These are phyloP conservation scores for Penicillium malachiteum DNA, from an alignment of 495 filamentous ascomycete species.

Conservation along the genomic window DNA sequence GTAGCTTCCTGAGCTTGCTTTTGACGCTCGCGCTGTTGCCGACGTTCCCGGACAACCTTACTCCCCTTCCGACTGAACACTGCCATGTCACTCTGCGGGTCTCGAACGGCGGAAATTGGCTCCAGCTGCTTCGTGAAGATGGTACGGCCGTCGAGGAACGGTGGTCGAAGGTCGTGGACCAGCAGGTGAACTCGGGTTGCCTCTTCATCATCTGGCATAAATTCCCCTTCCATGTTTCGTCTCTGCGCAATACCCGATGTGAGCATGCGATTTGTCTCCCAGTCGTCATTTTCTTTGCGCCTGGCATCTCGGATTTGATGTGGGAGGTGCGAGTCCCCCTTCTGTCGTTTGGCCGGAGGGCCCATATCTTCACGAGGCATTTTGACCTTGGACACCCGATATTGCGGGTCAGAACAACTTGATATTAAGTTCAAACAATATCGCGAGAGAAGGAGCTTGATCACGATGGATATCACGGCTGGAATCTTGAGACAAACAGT, in stretches of 20 bases:
- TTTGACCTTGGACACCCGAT: background rate
- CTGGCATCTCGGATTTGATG: conserved; percentile 53
- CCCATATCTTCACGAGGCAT: conserved; percentile 42
- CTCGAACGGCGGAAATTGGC: conserved; percentile 87
- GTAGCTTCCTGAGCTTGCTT: conserved; percentile 96
- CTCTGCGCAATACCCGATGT: conserved; percentile 93
- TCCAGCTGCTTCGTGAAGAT: conserved; percentile 98
- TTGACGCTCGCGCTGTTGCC: conserved; percentile 90
- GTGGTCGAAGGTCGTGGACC: conserved; percentile 90
- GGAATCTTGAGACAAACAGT: conserved; percentile 20
- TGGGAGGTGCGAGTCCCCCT: conserved; percentile 39
- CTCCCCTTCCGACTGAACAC: conserved; percentile 97
- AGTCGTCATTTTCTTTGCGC: conserved; percentile 93
- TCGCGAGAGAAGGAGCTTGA: background rate
- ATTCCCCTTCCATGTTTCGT: conserved; percentile 74
- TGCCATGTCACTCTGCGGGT: conserved; percentile 98
- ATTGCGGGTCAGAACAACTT: background rate
- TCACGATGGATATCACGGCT: conserved; percentile 1
- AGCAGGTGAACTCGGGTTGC: conserved; percentile 86
- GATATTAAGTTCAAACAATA: background rate
- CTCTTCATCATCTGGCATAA: conserved; percentile 89
- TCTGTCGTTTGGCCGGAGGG: conserved; percentile 46
- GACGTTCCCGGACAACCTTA: conserved; percentile 82
- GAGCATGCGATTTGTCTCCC: conserved; percentile 98
- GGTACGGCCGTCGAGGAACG: conserved; percentile 90